Percentiles rank a stretch among this genome's conserved stretches.
Conservation (phyloP, 495 filamentous ascomycete species). For the Aspergillus baeticus region DNA sequence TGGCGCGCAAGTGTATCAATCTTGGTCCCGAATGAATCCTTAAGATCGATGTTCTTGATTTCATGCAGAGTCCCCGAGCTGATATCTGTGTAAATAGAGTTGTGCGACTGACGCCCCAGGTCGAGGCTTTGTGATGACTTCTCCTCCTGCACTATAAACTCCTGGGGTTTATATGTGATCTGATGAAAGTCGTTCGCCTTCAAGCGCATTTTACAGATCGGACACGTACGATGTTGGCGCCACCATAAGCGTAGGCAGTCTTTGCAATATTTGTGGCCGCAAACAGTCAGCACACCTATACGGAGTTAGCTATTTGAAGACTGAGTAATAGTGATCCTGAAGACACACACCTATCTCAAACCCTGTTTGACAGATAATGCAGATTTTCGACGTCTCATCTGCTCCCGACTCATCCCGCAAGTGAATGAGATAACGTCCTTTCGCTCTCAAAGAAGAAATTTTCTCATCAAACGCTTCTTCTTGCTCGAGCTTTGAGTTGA, state of each 20-base stretch:
- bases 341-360: slow-evolving; percentile 66
- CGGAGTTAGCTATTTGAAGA: slow-evolving; percentile 9
- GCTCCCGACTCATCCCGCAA: slow-evolving; percentile 55
- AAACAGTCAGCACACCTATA: slow-evolving; percentile 71
- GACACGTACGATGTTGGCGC: slow-evolving; percentile 61
- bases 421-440: slow-evolving; percentile 69
- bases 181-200: slow-evolving; percentile 66
- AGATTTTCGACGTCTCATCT: slow-evolving; percentile 59
- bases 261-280: slow-evolving; percentile 88
- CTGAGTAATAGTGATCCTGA: not conserved
- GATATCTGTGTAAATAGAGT: slow-evolving; percentile 76
- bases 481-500: slow-evolving; percentile 33
- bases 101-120: slow-evolving; percentile 29
- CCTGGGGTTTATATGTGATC: slow-evolving; percentile 78
- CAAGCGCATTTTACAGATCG: slow-evolving; percentile 72
- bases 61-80: slow-evolving; percentile 65
- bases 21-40: slow-evolving; percentile 80
- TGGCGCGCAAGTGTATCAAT: slow-evolving; percentile 82
- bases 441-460: slow-evolving; percentile 61
- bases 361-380: slow-evolving; percentile 73
- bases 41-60: slow-evolving; percentile 79
- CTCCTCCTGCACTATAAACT: slow-evolving; percentile 70
- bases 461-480: slow-evolving; percentile 52
- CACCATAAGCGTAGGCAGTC: slow-evolving; percentile 82
- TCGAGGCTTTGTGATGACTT: slow-evolving; percentile 27